Evolutionary conservation across 495 filamentous ascomycete genomes (phyloP), one percentile per base, ranked within the genome.

Genomic region (Xylaria intraflava): DNA sequence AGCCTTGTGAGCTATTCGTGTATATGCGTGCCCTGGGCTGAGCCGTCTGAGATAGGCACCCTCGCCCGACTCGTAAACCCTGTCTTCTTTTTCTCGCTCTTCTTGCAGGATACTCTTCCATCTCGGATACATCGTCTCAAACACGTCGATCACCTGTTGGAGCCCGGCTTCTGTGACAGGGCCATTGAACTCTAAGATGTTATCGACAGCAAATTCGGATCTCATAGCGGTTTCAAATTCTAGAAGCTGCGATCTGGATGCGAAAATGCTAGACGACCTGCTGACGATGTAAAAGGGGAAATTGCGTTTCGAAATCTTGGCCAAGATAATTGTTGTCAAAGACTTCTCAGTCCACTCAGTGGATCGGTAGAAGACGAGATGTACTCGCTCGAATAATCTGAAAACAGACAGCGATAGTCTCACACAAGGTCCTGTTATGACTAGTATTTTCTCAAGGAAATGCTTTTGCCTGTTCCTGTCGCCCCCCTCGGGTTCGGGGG

Each of bases 291-390:
- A 98, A 6, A 84, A 74, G 0, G 93, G 91, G 50, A 96, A 97
- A 64, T 91, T 96, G 20, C 87, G 81, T 42, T 83, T 81, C 6
- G 88, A 84, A 24, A 90, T 93, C 49, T 90, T 89, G 12, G 93
- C 88, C 10, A 98, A 81, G 51, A 98, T 95, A 55, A 97, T 92
- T 2, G 91, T 92, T 2, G 89, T 96, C 2, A 98, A 78, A 10
- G 92, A 96, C 60, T 95, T 96, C 60, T 96, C 93, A 0, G 91
- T 93, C 91, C 92, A 97, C 65, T 96, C 90, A 0, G 91, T 95
- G 24, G 91, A 96, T 27, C 91, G 79, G 64, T 96, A 96, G 65
- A 96, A 97, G 45, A 98, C 91, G 6, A 98, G 71, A 69, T 97
- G 92, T 1, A 96, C 89, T 27, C 93, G 81, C 64, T 96, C 90